Evolutionary conservation across 1,284 basidiomycete genomes (phyloP), one percentile per base, ranked within the genome.

Genomic region (Cryptococcus sp.): DNA sequence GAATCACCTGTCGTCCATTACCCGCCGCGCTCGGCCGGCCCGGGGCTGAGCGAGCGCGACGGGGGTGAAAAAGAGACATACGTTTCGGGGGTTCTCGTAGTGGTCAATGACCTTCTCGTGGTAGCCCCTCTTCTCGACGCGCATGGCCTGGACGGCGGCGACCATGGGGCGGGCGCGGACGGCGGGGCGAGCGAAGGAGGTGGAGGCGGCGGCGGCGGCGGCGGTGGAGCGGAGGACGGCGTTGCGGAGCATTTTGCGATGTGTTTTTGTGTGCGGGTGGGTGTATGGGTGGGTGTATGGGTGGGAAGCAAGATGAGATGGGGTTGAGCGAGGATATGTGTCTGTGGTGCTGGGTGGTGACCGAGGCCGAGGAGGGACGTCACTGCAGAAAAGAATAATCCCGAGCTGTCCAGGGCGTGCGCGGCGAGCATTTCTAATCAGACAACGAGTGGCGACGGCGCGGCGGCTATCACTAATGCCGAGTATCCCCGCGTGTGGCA

Each of bases 61-160:
- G 9, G 28, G 28, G 28, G 28, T 5, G 28, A 35, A n/a, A 23
- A 50, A 38, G 15, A 50, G 24, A 84, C 87, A 60, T 71, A 94
- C 93, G 79, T 97, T 97, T 81, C 88, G 85, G 64, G 93, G 93
- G 78, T 84, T 86, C 82, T 95, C 91, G 78, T 96, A 97, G 79
- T 96, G 93, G 53, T 91, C 90, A 66, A 95, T 93, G 60, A 95
- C 91, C 73, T 93, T 94, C 75, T 91, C 89, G 73, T 95, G 91
- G 76, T 95, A 95, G 4, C 79, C 81, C 67, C 91, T 84, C 63
- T 63, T 61, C 45, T 56, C 53, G 21, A 35, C 45, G 13, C 46
- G 23, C 47, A 38, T 28, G 39, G 49, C 47, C 37, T 53, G 47
- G 3, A 49, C 55, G 42, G 51, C 50, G 20, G 39, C 50, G 18